Base-by-base conservation (phyloP, 306 rosid species). In the Pterocarpus macrocarpus region DNA sequence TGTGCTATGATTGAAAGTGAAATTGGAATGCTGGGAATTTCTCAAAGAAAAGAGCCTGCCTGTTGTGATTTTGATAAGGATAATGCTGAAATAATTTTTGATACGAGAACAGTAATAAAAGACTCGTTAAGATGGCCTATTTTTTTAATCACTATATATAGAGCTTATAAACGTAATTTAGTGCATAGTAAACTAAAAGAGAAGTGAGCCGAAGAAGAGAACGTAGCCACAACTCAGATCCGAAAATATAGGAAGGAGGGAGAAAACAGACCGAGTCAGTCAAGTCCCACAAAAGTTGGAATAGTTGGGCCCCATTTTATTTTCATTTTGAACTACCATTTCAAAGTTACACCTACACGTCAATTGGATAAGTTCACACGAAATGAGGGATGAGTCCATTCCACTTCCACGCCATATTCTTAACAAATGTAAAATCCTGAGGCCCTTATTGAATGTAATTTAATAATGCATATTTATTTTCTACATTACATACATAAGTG, bases 321-420 rank as follows among this genome's bases (percentile, higher is more conserved):
- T 77, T 30, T 15, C 22, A 35, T 22, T 22, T 0, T 22, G 28
- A 35, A 14, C 9, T 5, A 13, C 13, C 56, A 38, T 63, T 65
- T 33, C 49, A 13, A 36, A 64, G 32, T 65, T 52, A 56, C 36
- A 22, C 4, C 15, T 33, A 33, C 86, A 80, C 82, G 77, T 86
- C 81, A 86, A 63, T 50, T 11, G 79, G 92, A 90, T 88, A 85
- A 90, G 90, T 57, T 81, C 69, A 22, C 73, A 73, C 70, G 16
- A 47, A 68, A 77, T 69, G 7, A 41, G 61, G 73, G 49, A 53
- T 8, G 8, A 49, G 71, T 78, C 84, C 39, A 69, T 74, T 86
- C 65, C 43, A 82, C 77, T 59, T 15, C 10, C 43, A 39, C 56
- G 66, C 15, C 44, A 47, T 9, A 34, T 74, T 22, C 67, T 17